Evolutionary conservation across 1,284 basidiomycete genomes (phyloP).

Genomic region (Microbotryum intermedium): DNA sequence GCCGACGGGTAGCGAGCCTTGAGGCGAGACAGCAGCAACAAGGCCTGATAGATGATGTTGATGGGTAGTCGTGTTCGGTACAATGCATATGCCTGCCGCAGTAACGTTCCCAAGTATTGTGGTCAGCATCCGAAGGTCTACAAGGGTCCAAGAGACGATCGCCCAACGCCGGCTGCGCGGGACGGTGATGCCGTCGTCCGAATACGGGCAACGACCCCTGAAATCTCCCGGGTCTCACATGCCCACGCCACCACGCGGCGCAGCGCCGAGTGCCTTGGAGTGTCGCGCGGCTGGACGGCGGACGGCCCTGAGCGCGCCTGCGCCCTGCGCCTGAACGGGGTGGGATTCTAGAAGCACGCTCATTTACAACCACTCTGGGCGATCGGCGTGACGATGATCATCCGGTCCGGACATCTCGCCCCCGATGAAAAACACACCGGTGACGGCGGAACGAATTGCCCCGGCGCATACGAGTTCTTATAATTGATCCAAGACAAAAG

Average conservation of each 20-base stretch:
- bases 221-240: not conserved
- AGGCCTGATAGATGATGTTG: slow-evolving; percentile 73
- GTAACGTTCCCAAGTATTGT: not conserved
- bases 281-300: too few species aligned
- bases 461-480: too few species aligned
- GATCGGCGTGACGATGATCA: too few species aligned
- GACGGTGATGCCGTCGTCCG: not conserved
- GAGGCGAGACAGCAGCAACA: slow-evolving; percentile 73
- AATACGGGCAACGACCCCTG: not conserved
- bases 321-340: too few species aligned
- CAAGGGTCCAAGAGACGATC: not conserved
- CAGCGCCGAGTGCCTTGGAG: too few species aligned
- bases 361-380: too few species aligned
- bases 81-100: slow-evolving; percentile 60
- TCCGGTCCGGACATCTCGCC: too few species aligned
- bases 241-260: too few species aligned
- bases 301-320: too few species aligned
- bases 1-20: slow-evolving; percentile 88
- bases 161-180: not conserved
- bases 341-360: too few species aligned
- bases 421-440: too few species aligned
- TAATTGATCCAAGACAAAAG: not conserved
- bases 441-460: too few species aligned
- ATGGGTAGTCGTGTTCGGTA: slow-evolving; percentile 76
- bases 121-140: not conserved